Conservation (phyloP, 768 basidiomycete species). For the Lactarius evosmus region DNA sequence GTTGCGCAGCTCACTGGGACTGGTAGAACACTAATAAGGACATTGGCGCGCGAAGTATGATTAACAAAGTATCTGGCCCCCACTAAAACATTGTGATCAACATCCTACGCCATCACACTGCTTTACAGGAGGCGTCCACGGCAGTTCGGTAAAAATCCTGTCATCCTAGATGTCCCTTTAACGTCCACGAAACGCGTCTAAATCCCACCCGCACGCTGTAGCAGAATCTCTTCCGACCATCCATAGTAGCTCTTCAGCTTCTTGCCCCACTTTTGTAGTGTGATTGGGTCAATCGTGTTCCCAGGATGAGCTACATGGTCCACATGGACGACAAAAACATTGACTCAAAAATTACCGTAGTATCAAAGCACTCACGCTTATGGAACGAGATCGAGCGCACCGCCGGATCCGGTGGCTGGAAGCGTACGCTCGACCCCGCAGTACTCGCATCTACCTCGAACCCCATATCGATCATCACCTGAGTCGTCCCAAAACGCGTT, state of each 20-base stretch:
- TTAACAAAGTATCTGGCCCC: neutral
- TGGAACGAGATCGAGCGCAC: constrained; percentile 34
- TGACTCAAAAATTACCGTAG: neutral
- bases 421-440: constrained; percentile 36
- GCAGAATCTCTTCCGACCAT: constrained; percentile 32
- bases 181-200: neutral
- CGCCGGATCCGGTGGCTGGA: constrained; percentile 32
- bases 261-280: constrained; percentile 31
- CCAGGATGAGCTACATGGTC: constrained; percentile 34
- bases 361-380: constrained; percentile 29
- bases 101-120: constrained; percentile 5
- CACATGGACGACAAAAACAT: neutral
- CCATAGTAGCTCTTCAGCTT: constrained; percentile 33
- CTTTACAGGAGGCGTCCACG: constrained; percentile 9
- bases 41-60: neutral
- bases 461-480: constrained; percentile 36
- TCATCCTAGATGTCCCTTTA: neutral
- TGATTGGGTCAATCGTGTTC: constrained; percentile 31
- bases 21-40: neutral
- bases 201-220: constrained; percentile 15
- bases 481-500: neutral
- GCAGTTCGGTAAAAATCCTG: neutral
- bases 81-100: constrained; percentile 17
- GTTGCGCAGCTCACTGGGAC: no score
- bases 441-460: constrained; percentile 33